These are phyloP conservation scores for Primulina huaijiensis DNA, from an alignment of 257 asterid genomes.

Conservation along the genomic window DNA sequence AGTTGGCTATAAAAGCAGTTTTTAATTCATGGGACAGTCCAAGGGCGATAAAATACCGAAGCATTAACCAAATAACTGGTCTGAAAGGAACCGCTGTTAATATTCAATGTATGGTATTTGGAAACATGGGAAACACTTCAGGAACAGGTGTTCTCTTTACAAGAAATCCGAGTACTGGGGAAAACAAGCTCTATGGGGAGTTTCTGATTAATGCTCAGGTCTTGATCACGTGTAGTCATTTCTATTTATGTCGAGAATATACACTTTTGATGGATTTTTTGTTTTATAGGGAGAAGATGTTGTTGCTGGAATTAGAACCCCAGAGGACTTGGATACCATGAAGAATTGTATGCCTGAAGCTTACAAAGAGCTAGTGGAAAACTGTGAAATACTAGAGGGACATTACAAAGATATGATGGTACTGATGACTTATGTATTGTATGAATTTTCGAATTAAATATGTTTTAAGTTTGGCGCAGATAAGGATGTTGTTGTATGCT, in stretches of 20 bases:
- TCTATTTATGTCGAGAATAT: background rate
- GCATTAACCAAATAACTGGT: constrained; percentile 83
- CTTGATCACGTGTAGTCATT: constrained; percentile 8
- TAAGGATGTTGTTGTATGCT: background rate
- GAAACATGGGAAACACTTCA: constrained; percentile 95
- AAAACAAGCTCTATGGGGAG: constrained; percentile 93
- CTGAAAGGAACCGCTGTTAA: constrained; percentile 94
- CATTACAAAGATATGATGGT: constrained; percentile 99
- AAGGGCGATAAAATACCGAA: constrained; percentile 76
- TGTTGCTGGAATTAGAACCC: constrained; percentile 96
- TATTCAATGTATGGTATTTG: constrained; percentile 97
- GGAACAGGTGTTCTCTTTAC: constrained; percentile 98
- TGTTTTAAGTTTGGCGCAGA: background rate
- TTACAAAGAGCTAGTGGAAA: constrained; percentile 75
- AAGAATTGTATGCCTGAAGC: constrained; percentile 79
- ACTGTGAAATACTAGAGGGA: constrained; percentile 75
- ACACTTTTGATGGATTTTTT: background rate
- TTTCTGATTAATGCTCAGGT: constrained; percentile 94
- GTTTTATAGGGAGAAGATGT: constrained; percentile 83
- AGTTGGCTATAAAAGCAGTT: constrained; percentile 83
- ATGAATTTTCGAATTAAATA: background rate
- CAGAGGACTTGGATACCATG: constrained; percentile 82
- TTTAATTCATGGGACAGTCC: constrained; percentile 97
- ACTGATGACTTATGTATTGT: constrained; percentile 13
- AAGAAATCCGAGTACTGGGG: constrained; percentile 92